phyloP scores from a whole-genome alignment of 192 early-diverging fungal genomes.

The Obelidium mucronatum region DNA sequence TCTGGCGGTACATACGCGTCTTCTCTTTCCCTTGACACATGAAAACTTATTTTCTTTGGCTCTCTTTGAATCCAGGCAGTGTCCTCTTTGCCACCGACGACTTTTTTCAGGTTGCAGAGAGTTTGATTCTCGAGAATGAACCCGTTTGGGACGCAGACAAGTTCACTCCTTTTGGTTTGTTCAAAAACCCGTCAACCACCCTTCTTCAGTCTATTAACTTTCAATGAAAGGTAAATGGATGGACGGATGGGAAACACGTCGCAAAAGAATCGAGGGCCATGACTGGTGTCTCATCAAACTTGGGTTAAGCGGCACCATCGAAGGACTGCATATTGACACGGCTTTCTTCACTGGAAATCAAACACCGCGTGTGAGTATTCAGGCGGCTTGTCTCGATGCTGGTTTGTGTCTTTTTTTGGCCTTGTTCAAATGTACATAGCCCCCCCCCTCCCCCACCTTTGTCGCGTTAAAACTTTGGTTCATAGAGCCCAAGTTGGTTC shows the following conservation, averaged over 20 bases:
- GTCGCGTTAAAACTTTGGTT: too few relatives aligned
- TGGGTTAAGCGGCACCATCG: conserved; percentile 82
- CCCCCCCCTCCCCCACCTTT: too few relatives aligned
- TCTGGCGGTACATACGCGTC: too few relatives aligned
- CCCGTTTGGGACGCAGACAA: conserved; percentile 67
- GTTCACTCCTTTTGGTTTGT: conserved; percentile 62
- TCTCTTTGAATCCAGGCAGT: conserved; percentile 43
- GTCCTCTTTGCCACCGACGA: conserved; percentile 87
- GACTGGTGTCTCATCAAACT: conserved; percentile 93
- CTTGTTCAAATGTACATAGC: conserved; percentile 3
- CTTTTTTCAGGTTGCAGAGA: conserved; percentile 89
- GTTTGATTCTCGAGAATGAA: conserved; percentile 73
- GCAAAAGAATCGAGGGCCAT: conserved; percentile 76
- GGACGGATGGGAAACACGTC: conserved; percentile 92
- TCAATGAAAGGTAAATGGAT: too few relatives aligned
- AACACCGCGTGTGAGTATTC: conserved; percentile 80
- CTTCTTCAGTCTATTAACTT: too few relatives aligned
- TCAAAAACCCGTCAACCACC: too few relatives aligned
- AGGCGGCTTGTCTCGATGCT: conserved; percentile 55
- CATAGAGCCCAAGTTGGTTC: too few relatives aligned
- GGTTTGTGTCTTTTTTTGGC: not conserved
- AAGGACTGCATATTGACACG: conserved; percentile 89
- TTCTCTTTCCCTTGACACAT: too few relatives aligned
- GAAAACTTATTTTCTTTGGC: too few relatives aligned
- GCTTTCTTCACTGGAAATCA: conserved; percentile 94